Percentiles rank a stretch among this genome's conserved stretches.
phyloP scores from a whole-genome alignment of 2,329 filamentous ascomycete genomes.

The Lasiodiplodia hormozganensis region DNA sequence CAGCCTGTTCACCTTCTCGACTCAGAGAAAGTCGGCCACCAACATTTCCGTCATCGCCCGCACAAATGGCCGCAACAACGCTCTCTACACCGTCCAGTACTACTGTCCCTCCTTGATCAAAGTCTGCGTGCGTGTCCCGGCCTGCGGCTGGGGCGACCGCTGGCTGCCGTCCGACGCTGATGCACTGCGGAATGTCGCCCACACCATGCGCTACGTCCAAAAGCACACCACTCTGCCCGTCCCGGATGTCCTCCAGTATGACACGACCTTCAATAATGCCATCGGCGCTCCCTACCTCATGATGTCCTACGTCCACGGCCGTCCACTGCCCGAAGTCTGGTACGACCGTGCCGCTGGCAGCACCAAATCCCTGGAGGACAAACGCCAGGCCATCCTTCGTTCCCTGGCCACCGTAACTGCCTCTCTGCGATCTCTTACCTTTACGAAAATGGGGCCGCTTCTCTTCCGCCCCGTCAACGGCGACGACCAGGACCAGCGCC shows the following conservation, averaged over 20 bases:
- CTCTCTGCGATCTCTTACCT: constrained; percentile 3
- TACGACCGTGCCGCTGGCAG: constrained; percentile 15
- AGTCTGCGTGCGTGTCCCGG: constrained; percentile 12
- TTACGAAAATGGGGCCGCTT: not conserved
- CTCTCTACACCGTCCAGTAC: constrained; percentile 4
- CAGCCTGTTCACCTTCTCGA: constrained; percentile 11
- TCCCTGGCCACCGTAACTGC: not conserved
- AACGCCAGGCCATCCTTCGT: not conserved
- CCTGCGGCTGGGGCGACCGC: not conserved
- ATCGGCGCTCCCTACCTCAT: constrained; percentile 35
- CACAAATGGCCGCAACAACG: not conserved
- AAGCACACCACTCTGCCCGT: constrained; percentile 31
- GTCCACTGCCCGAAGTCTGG: constrained; percentile 32
- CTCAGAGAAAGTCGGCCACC: not conserved
- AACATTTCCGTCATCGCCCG: not conserved
- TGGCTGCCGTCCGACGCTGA: constrained; percentile 4
- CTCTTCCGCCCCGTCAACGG: not conserved
- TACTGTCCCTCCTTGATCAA: not conserved
- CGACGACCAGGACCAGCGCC: not conserved
- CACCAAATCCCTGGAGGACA: not conserved
- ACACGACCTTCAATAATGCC: constrained; percentile 31
- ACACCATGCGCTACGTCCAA: constrained; percentile 31
- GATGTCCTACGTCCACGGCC: constrained; percentile 33
- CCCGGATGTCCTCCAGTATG: constrained; percentile 33
- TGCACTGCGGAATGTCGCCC: not conserved